These are phyloP conservation scores for Phytophthora vignae DNA, from an alignment of 352 stramenopile species.

Conservation along the genomic window DNA sequence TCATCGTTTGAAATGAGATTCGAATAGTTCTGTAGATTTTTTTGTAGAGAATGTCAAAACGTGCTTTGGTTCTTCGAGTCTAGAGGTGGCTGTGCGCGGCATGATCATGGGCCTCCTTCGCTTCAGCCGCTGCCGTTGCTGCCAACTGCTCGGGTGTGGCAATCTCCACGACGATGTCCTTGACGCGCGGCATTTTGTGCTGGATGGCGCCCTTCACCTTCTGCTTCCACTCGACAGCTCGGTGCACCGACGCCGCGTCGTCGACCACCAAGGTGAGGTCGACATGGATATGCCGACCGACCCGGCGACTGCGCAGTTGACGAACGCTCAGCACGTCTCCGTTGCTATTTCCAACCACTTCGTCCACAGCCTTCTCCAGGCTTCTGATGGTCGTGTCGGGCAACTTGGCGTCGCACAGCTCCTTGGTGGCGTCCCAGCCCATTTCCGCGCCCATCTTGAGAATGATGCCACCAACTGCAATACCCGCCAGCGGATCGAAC, in stretches of 20 bases:
- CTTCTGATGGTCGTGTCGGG: conserved; percentile 44
- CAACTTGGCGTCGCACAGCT: conserved; percentile 73
- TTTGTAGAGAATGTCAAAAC: not conserved
- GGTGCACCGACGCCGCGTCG: conserved; percentile 31
- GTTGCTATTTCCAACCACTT: conserved; percentile 49
- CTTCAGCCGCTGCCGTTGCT: conserved; percentile 3
- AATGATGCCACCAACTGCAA: conserved; percentile 79
- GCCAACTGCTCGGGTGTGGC: conserved; percentile 38
- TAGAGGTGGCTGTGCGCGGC: conserved; percentile 11
- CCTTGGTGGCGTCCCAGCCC: conserved; percentile 61
- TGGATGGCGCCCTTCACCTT: conserved; percentile 59
- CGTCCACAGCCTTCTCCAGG: conserved; percentile 45
- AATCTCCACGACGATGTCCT: conserved; percentile 74
- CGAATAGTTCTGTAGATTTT: too few relatives aligned
- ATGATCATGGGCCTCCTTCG: conserved; percentile 15
- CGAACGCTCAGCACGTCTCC: conserved; percentile 55
- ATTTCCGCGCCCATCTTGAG: conserved; percentile 83
- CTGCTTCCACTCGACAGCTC: conserved; percentile 67
- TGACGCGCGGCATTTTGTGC: conserved; percentile 55
- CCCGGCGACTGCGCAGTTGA: conserved; percentile 63
- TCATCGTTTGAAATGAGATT: not conserved
- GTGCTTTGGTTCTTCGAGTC: not conserved
- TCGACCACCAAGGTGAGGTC: conserved; percentile 68
- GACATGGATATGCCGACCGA: conserved; percentile 66
- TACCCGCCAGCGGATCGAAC: conserved; percentile 74